These are phyloP conservation scores for Hippophae gyantsensis DNA, from an alignment of 306 rosid genomes.

Conservation along the genomic window DNA sequence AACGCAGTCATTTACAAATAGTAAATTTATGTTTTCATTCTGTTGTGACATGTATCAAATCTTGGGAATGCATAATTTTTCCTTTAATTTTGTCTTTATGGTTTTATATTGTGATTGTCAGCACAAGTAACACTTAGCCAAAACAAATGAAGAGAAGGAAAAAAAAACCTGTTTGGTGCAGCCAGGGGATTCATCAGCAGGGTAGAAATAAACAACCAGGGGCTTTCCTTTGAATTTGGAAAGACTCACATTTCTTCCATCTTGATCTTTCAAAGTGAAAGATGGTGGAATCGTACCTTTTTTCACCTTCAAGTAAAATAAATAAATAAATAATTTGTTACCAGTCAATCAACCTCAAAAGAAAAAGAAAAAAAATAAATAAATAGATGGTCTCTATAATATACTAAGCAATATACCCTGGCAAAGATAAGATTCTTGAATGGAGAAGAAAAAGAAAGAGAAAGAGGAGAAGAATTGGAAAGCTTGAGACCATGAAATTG, in stretches of 20 bases:
- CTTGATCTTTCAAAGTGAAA: conserved; percentile 78
- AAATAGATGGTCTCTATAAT: too few relatives aligned
- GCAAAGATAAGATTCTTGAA: conserved; percentile 39
- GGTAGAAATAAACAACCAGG: conserved; percentile 83
- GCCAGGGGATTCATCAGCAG: conserved; percentile 95
- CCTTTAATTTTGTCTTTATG: too few relatives aligned
- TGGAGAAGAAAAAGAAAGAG: conserved; percentile 34
- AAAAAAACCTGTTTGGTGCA: conserved; percentile 84
- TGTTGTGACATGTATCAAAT: too few relatives aligned
- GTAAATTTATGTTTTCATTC: too few relatives aligned
- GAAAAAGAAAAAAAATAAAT: background rate
- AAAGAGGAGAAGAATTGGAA: conserved; percentile 32
- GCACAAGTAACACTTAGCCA: too few relatives aligned
- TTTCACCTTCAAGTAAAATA: conserved; percentile 33
- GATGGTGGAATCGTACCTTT: conserved; percentile 77
- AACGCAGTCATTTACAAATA: too few relatives aligned
- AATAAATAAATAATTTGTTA: background rate
- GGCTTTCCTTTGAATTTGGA: conserved; percentile 82
- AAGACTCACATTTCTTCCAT: conserved; percentile 62
- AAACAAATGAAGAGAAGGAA: too few relatives aligned
- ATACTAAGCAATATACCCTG: conserved; percentile 36
- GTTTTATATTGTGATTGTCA: too few relatives aligned
- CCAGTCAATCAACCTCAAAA: background rate
- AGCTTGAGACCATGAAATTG: conserved; percentile 56
- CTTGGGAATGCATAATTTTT: too few relatives aligned